Evolutionary conservation across 768 basidiomycete species (phyloP), one percentile per base, ranked within the genome.

Genomic region (Rubroboletus satanas): DNA sequence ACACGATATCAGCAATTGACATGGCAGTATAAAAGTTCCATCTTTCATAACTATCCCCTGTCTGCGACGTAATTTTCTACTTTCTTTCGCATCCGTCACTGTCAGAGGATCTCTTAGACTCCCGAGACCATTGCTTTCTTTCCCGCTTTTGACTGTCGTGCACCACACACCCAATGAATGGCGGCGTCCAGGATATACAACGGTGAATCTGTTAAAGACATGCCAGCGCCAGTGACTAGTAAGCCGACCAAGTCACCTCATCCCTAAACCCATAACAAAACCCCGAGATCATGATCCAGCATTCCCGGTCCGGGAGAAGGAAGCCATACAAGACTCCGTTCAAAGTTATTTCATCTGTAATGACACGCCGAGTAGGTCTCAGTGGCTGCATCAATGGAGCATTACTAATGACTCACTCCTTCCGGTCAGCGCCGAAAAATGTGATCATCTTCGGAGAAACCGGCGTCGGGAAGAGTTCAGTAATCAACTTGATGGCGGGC

Each of bases 401-500:
- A 28, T 15, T 12, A 15, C 32, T 28, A 9, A 43, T 10, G 21
- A 23, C 7, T 7, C 26, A 26, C n/a, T 28, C 42, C 15, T 26
- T 17, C 26, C 5, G 8, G 17, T 28, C 26, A 44, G 43, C 21
- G 9, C 2, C 43, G 2, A 44, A 44, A 6, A 59, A 45, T 14
- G 29, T 56, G 4, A 15, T 57, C n/a, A 31, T 59, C 4, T 58
- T 58, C 14, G 38, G 38, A 18, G 38, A 39, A 18, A 39, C 38
- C 10, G 38, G 38, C 38, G 38, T 2, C 9, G 38, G 38, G 9
- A 39, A 39, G 38, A 39, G 38, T 21, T 39, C 38, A 9, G 4
- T 39, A n/a, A 57, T 57, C 46, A 57, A 57, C 26, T 17, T 58
- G 38, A 51, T 58, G 38, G 57, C 49, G 4, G 55, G 45, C 2